phyloP scores from a whole-genome alignment of 495 filamentous ascomycete genomes.

The Margaritispora aquatica region DNA sequence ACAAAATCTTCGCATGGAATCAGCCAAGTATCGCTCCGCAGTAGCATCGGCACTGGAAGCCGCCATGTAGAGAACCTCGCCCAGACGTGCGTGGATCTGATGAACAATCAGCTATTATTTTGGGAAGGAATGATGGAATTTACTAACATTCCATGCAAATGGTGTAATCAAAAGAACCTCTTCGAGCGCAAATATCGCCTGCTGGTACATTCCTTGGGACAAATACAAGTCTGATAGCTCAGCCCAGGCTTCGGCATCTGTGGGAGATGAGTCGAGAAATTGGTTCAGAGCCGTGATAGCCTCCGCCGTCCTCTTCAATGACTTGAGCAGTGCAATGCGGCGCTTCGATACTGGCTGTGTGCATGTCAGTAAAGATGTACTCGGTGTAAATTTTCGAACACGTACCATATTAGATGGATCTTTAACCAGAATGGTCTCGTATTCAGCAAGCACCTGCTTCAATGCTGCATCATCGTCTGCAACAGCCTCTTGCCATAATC shows the following conservation, averaged over 20 bases:
- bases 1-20: constrained; percentile 76
- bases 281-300: constrained; percentile 67
- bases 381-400: neutral
- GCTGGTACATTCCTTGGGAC: constrained; percentile 63
- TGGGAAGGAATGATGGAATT: neutral
- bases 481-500: constrained; percentile 79
- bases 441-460: constrained; percentile 63
- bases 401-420: constrained; percentile 75
- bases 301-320: constrained; percentile 59
- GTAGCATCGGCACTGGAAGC: constrained; percentile 39
- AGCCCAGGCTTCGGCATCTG: constrained; percentile 90
- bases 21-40: constrained; percentile 47
- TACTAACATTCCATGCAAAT: constrained; percentile 88
- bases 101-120: neutral
- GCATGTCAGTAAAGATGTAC: constrained; percentile 10
- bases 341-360: constrained; percentile 78
- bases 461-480: constrained; percentile 58
- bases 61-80: constrained; percentile 72
- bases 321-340: constrained; percentile 70
- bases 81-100: constrained; percentile 79
- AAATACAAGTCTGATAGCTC: constrained; percentile 86
- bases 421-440: constrained; percentile 65
- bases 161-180: constrained; percentile 85
- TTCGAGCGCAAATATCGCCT: constrained; percentile 84
- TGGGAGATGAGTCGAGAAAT: constrained; percentile 76